These are phyloP conservation scores for Glonium stellatum DNA, from an alignment of 495 filamentous ascomycete species.

Conservation along the genomic window DNA sequence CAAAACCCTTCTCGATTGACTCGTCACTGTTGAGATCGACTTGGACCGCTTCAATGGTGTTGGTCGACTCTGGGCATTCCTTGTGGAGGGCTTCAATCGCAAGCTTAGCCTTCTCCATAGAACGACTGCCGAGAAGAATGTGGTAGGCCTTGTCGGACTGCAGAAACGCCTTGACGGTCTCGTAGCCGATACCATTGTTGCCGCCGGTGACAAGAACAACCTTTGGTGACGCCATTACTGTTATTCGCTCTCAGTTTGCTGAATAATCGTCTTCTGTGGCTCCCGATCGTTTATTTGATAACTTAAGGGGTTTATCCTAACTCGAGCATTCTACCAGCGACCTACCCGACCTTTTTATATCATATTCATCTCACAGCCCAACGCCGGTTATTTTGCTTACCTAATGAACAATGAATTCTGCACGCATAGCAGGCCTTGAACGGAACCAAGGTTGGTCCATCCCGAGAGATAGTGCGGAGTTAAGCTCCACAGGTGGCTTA, in stretches of 20 bases:
- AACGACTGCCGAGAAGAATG: constrained; percentile 34
- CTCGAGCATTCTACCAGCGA: too few relatives aligned
- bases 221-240: constrained; percentile 22
- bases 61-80: constrained; percentile 25
- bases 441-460: too few relatives aligned
- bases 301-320: too few relatives aligned
- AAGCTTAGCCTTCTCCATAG: constrained; percentile 29
- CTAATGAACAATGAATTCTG: too few relatives aligned
- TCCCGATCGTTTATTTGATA: too few relatives aligned
- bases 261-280: not conserved
- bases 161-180: constrained; percentile 34
- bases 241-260: not conserved
- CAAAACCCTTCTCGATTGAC: constrained; percentile 34
- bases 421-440: too few relatives aligned
- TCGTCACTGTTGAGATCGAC: constrained; percentile 33
- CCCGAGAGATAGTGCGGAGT: too few relatives aligned
- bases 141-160: constrained; percentile 31
- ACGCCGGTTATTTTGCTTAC: too few relatives aligned
- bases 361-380: too few relatives aligned
- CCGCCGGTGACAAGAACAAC: constrained; percentile 40
- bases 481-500: too few relatives aligned
- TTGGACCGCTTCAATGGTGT: constrained; percentile 28
- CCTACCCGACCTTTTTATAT: too few relatives aligned
- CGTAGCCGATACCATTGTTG: constrained; percentile 41
- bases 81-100: constrained; percentile 31